phyloP scores from a whole-genome alignment of 129 eudicot species.

The carrot (Daucus carota) region DNA sequence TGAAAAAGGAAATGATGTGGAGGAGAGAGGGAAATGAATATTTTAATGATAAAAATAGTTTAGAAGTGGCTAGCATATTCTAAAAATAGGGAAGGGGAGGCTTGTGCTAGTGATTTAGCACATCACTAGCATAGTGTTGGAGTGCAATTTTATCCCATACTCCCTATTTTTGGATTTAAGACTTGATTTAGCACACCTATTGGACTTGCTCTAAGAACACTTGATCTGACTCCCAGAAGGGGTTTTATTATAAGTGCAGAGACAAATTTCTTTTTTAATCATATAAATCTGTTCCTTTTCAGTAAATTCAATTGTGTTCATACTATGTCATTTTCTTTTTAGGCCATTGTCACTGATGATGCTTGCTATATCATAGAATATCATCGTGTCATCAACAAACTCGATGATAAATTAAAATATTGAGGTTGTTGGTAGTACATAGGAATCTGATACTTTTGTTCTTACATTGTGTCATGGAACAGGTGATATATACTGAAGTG shows the following conservation, averaged over 20 bases:
- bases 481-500: not conserved
- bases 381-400: not conserved
- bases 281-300: not conserved
- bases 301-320: not conserved
- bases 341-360: not conserved
- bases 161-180: too few species aligned
- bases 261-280: not conserved
- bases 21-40: too few species aligned
- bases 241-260: not conserved
- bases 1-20: too few species aligned
- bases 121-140: too few species aligned
- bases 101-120: too few species aligned
- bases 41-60: too few species aligned
- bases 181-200: too few species aligned
- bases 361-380: not conserved
- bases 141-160: too few species aligned
- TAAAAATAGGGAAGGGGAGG: too few species aligned
- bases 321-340: not conserved
- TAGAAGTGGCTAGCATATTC: too few species aligned
- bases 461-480: not conserved
- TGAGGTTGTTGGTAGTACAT: not conserved
- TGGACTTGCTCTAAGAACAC: too few species aligned
- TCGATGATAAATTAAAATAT: not conserved
- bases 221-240: not conserved
- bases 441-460: slow-evolving; percentile 7